These are phyloP conservation scores for Paramecium bursaria DNA, from an alignment of 73 alveolate species.

Conservation along the genomic window DNA sequence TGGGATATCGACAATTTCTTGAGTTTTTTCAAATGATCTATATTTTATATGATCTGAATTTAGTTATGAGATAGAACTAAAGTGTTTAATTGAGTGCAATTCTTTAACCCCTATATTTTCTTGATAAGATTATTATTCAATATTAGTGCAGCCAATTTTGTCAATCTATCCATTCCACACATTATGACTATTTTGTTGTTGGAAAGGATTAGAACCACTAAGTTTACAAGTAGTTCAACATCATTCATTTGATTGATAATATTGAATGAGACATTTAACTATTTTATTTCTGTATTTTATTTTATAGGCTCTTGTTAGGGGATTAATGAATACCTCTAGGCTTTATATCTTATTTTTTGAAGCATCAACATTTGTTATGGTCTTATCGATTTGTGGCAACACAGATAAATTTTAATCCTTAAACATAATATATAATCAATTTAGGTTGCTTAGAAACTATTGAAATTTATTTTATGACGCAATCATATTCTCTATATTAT, in stretches of 20 bases:
- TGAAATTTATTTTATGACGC: no score
- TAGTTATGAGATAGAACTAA: slow-evolving; percentile 26
- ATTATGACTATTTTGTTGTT: slow-evolving; percentile 18
- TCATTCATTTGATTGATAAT: background rate
- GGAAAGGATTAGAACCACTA: slow-evolving; percentile 15
- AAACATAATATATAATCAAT: no score
- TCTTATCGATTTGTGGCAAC: no score
- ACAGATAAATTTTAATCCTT: no score
- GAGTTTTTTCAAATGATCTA: slow-evolving; percentile 22
- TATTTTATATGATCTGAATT: background rate
- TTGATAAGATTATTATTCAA: background rate
- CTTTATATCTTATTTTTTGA: no score
- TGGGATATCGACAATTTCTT: slow-evolving; percentile 22
- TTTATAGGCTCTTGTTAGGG: no score
- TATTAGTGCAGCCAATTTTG: slow-evolving; percentile 6
- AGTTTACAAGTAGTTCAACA: background rate
- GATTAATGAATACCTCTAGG: no score
- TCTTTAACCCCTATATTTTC: background rate
- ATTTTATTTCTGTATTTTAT: no score
- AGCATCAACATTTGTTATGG: no score
- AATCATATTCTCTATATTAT: no score
- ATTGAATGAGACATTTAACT: slow-evolving; percentile 23
- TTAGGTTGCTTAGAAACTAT: no score
- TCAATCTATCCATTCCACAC: background rate
- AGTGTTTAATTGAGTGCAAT: slow-evolving; percentile 2